Percentiles rank a stretch among this genome's conserved stretches.
Evolutionary conservation across 371 early-diverging fungal genomes (phyloP).

Genomic region (Apophysomyces variabilis): DNA sequence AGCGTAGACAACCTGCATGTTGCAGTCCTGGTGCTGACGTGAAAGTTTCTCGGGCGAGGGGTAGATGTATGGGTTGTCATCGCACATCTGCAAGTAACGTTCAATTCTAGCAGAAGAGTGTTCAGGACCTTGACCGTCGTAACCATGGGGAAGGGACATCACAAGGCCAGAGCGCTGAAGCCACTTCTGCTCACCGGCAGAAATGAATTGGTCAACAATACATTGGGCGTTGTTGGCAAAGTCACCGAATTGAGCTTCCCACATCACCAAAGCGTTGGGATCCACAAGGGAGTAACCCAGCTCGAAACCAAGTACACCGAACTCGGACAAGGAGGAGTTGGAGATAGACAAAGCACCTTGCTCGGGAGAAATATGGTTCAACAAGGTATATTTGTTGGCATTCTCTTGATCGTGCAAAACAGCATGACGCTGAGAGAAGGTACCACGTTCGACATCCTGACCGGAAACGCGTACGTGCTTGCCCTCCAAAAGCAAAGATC

Average conservation of each 20-base stretch:
- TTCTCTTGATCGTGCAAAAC: constrained; percentile 92
- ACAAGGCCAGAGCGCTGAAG: constrained; percentile 92
- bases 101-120: constrained; percentile 95
- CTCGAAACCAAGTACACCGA: constrained; percentile 95
- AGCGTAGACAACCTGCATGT: constrained; percentile 96
- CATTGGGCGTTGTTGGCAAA: constrained; percentile 97
- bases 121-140: constrained; percentile 98
- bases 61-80: constrained; percentile 90
- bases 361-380: constrained; percentile 82
- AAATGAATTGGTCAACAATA: constrained; percentile 96
- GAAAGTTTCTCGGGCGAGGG: constrained; percentile 80
- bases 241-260: constrained; percentile 99
- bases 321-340: constrained; percentile 97
- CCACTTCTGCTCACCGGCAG: constrained; percentile 97
- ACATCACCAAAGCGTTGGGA: constrained; percentile 91
- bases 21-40: constrained; percentile 96
- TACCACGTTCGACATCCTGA: constrained; percentile 97
- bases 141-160: constrained; percentile 95
- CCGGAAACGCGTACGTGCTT: constrained; percentile 92
- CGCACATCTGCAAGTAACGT: constrained; percentile 93
- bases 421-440: constrained; percentile 97
- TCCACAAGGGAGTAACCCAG: constrained; percentile 93
- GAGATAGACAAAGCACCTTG: constrained; percentile 88
- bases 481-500: constrained; percentile 87
- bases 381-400: constrained; percentile 71